These are phyloP conservation scores for Dryadomyces quercus-mongolicae DNA, from an alignment of 2,329 filamentous ascomycete species.

Conservation along the genomic window DNA sequence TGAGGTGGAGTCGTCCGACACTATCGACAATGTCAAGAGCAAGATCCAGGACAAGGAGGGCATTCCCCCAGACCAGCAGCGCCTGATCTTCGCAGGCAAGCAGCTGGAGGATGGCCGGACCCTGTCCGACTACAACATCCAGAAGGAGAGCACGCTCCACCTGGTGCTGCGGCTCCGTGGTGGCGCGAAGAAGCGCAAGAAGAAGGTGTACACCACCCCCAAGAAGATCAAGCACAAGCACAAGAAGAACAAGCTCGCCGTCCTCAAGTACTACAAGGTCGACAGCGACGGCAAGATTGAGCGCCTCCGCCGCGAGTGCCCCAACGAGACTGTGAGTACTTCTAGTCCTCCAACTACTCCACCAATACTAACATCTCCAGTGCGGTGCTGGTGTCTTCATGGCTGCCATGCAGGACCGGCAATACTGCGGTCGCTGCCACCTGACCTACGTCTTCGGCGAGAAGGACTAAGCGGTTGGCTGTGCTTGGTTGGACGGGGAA, in stretches of 20 bases:
- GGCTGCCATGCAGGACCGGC: constrained; percentile 99
- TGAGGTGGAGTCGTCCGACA: constrained; percentile 99
- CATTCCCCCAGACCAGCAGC: constrained; percentile 98
- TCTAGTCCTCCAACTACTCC: neutral
- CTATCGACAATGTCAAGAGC: constrained; percentile 99
- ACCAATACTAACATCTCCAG: constrained; percentile 28
- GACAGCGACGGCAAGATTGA: constrained; percentile 99
- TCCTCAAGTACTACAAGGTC: constrained; percentile 99
- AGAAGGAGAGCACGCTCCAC: constrained; percentile 99
- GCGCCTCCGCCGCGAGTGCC: constrained; percentile 97
- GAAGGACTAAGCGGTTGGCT: constrained; percentile 31
- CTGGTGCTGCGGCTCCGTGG: constrained; percentile 95
- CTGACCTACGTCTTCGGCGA: constrained; percentile 64
- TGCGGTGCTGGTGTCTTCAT: constrained; percentile 99
- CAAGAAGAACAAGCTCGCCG: constrained; percentile 99
- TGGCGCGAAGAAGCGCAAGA: constrained; percentile 99
- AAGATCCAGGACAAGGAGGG: constrained; percentile 99
- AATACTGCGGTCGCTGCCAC: constrained; percentile 79
- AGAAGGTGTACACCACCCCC: constrained; percentile 99
- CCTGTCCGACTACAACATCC: constrained; percentile 99
- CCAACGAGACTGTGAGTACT: constrained; percentile 63
- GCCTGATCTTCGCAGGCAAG: constrained; percentile 99
- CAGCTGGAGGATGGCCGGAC: constrained; percentile 99
- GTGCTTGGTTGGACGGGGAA: constrained; percentile 11
- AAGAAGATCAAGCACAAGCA: constrained; percentile 99